Conservation (phyloP, 2,329 filamentous ascomycete species). For the Aspergillus tamarii region DNA sequence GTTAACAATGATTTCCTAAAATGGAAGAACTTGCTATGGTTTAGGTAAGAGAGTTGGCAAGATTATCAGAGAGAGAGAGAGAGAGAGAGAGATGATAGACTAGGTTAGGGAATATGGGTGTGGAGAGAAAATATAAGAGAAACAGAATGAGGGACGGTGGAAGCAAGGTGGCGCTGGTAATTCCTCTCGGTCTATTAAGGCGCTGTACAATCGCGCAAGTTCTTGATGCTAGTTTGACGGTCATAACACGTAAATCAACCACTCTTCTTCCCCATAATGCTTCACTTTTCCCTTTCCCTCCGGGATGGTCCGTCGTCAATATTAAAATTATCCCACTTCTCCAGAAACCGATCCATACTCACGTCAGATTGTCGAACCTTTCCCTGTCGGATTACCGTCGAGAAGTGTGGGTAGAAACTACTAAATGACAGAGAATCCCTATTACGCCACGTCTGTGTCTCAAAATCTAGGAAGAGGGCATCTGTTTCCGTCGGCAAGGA, state of each 20-base stretch:
- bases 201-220: neutral
- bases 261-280: neutral
- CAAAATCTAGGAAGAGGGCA: slow-evolving; percentile 28
- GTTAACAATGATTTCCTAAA: too few relatives aligned
- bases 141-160: too few relatives aligned
- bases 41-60: too few relatives aligned
- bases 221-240: neutral
- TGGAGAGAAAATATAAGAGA: neutral
- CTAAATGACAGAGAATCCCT: slow-evolving; percentile 24
- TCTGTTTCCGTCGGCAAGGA: slow-evolving; percentile 28
- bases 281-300: neutral
- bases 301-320: neutral
- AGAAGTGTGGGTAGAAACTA: slow-evolving; percentile 31
- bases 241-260: neutral
- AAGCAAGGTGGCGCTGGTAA: neutral
- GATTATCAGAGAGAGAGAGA: neutral
- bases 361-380: slow-evolving; percentile 7
- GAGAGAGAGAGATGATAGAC: too few relatives aligned
- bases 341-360: slow-evolving; percentile 30
- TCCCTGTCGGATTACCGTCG: slow-evolving; percentile 18
- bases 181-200: neutral
- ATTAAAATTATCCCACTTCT: slow-evolving; percentile 33
- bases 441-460: slow-evolving; percentile 23
- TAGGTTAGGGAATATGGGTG: too few relatives aligned
- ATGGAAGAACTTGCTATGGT: too few relatives aligned